These are phyloP conservation scores for Tolypocladium sp. DNA, from an alignment of 2,329 filamentous ascomycete species.

Conservation along the genomic window DNA sequence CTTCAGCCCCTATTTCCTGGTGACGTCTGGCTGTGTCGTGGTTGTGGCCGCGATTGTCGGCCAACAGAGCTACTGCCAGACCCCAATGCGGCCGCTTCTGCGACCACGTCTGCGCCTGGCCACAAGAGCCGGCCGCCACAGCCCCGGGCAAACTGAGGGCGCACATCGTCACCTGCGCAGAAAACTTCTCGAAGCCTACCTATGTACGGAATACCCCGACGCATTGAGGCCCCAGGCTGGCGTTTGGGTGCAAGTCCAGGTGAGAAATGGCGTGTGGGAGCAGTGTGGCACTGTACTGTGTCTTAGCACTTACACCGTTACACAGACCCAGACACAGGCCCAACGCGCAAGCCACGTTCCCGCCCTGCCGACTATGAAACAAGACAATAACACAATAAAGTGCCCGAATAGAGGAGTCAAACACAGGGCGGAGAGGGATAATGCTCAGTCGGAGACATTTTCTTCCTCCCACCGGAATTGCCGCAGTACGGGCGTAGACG, in stretches of 20 bases:
- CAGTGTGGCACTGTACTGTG: too few relatives aligned
- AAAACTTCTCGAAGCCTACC: neutral
- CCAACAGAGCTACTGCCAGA: neutral
- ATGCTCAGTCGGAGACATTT: neutral
- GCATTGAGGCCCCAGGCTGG: neutral
- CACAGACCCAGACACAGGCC: neutral
- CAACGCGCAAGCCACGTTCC: neutral
- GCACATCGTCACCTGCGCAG: neutral
- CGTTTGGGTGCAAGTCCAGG: neutral
- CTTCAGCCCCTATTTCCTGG: neutral
- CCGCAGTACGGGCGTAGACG: neutral
- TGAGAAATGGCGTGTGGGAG: neutral
- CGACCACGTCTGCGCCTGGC: slow-evolving; percentile 1
- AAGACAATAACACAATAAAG: neutral
- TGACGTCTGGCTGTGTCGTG: neutral
- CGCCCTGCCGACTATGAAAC: neutral
- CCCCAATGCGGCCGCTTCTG: neutral
- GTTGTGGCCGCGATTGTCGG: neutral
- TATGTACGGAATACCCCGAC: neutral
- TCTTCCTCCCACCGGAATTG: neutral
- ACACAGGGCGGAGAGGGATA: neutral
- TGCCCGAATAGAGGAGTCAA: too few relatives aligned
- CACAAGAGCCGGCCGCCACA: slow-evolving; percentile 4
- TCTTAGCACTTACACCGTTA: neutral
- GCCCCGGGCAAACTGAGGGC: neutral